phyloP scores from a whole-genome alignment of 352 stramenopile species.

The Salisapilia sapeloensis region DNA sequence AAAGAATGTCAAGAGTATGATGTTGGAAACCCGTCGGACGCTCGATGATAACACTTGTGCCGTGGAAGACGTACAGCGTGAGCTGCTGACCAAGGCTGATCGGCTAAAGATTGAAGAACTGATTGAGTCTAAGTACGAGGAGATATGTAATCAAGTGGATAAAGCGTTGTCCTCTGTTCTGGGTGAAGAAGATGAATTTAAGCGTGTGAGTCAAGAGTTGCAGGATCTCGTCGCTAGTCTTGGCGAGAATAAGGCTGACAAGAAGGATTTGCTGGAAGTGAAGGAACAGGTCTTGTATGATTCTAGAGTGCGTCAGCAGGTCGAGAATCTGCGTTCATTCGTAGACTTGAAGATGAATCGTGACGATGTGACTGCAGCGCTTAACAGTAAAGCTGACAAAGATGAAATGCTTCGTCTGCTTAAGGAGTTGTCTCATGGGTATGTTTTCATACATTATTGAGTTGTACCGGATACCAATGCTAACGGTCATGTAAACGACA shows the following conservation, averaged over 20 bases:
- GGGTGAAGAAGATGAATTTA: constrained; percentile 80
- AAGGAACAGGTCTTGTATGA: constrained; percentile 80
- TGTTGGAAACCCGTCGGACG: constrained; percentile 61
- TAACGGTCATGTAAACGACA: constrained; percentile 2
- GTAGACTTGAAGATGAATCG: constrained; percentile 84
- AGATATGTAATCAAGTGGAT: constrained; percentile 85
- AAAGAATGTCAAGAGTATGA: constrained; percentile 74
- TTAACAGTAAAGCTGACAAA: constrained; percentile 77
- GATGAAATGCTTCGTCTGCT: constrained; percentile 69
- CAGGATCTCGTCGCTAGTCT: constrained; percentile 70
- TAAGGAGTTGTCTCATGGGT: constrained; percentile 55
- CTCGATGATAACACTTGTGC: constrained; percentile 75
- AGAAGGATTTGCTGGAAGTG: constrained; percentile 70
- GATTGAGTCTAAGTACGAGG: constrained; percentile 83
- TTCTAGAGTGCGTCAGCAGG: constrained; percentile 67
- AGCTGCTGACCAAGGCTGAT: constrained; percentile 67
- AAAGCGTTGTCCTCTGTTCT: constrained; percentile 72
- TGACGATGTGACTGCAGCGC: constrained; percentile 63
- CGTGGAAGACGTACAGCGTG: constrained; percentile 63
- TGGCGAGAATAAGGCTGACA: constrained; percentile 68
- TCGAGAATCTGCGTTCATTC: constrained; percentile 72
- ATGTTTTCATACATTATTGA: background rate
- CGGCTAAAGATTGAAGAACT: constrained; percentile 72
- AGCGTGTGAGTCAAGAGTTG: constrained; percentile 64
- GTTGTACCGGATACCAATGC: background rate